Base-by-base conservation (phyloP, 768 basidiomycete genomes). In the Tylopilus sp. region DNA sequence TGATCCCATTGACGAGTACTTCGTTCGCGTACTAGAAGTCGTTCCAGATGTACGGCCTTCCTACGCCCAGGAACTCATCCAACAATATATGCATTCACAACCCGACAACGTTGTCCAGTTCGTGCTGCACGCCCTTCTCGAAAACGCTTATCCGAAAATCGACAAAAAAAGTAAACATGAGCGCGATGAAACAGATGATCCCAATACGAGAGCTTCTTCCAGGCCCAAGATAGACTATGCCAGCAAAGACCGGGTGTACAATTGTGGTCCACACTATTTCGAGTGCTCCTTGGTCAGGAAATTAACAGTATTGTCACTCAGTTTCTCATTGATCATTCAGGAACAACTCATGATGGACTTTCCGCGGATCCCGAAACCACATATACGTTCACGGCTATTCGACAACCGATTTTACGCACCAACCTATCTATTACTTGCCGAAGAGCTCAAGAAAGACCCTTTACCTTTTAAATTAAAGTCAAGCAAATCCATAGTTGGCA, bases 1-100 rank as follows among this genome's bases (percentile, higher is more conserved):
- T 49, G 71, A 51, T 53, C 57, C 49, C 51, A 47, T 54, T 50
- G 70, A 69, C 41, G 58, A 30, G 17, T 67, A 61, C 40, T 52
- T 85, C 26, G 74, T 78, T 1, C 80, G 74, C 38, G 73, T 88
- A 26, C 70, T 86, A 33, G 85, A 88, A 58, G 78, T 91, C 40
- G 65, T 89, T 12, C 88, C 88, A 0, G 85, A 89, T 57, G 84
- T 88, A 21, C 73, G 78, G 20, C 80, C 83, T 4, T 69, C 73
- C 3, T 76, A 88, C 56, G 77, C 77, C 12, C 61, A 73, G 21
- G 54, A 63, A 1, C 78, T 88, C 28, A 61, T 88, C 26, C 66
- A 73, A 33, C 61, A 73, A 40, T 70, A 78, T 53, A 62, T 77
- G 25, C 67, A 71, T 4, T 58, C 67, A 4, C 69, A 71, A 1